Percentiles rank a stretch among this genome's conserved stretches.
Conservation (phyloP, 352 stramenopile genomes). For the Phytophthora syringae region DNA sequence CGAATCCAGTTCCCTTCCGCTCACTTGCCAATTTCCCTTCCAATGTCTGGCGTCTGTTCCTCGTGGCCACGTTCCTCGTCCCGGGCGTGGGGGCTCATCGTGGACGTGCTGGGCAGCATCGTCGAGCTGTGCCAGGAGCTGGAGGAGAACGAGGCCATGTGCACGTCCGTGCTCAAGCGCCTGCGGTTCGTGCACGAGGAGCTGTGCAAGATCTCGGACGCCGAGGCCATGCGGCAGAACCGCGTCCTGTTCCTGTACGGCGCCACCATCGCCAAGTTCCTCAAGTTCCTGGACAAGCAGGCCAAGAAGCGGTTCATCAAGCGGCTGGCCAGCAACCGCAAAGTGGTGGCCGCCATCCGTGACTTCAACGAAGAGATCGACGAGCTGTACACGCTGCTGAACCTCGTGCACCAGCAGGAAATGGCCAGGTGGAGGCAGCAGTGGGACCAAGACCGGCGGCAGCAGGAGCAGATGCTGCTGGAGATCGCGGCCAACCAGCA, state of each 20-base stretch:
- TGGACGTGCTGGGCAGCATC: slow-evolving; percentile 25
- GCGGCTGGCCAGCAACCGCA: slow-evolving; percentile 28
- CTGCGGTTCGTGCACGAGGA: slow-evolving; percentile 28
- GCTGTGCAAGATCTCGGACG: slow-evolving; percentile 29
- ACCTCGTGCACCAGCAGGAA: slow-evolving; percentile 27
- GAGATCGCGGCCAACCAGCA: slow-evolving; percentile 22
- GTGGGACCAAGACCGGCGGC: slow-evolving; percentile 33
- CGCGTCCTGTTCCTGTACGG: slow-evolving; percentile 29
- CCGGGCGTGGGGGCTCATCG: slow-evolving; percentile 31
- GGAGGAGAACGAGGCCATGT: slow-evolving; percentile 42
- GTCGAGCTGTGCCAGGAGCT: slow-evolving; percentile 33
- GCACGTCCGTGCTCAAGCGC: slow-evolving; percentile 21
- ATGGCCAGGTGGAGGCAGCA: slow-evolving; percentile 35
- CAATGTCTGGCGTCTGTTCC: slow-evolving; percentile 31
- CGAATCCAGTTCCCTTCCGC: too few species aligned
- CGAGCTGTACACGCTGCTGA: slow-evolving; percentile 31
- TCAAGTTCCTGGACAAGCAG: slow-evolving; percentile 35
- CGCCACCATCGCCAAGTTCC: slow-evolving; percentile 24
- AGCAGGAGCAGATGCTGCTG: slow-evolving; percentile 38
- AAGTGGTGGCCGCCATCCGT: slow-evolving; percentile 30
- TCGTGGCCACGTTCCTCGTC: slow-evolving; percentile 34
- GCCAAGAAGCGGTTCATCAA: slow-evolving; percentile 31
- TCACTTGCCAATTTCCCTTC: too few species aligned
- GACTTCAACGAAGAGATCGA: slow-evolving; percentile 38
- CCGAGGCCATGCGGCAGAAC: slow-evolving; percentile 30